These are phyloP conservation scores for Sabuloglossum arenarium DNA, from an alignment of 495 filamentous ascomycete species.

Conservation along the genomic window DNA sequence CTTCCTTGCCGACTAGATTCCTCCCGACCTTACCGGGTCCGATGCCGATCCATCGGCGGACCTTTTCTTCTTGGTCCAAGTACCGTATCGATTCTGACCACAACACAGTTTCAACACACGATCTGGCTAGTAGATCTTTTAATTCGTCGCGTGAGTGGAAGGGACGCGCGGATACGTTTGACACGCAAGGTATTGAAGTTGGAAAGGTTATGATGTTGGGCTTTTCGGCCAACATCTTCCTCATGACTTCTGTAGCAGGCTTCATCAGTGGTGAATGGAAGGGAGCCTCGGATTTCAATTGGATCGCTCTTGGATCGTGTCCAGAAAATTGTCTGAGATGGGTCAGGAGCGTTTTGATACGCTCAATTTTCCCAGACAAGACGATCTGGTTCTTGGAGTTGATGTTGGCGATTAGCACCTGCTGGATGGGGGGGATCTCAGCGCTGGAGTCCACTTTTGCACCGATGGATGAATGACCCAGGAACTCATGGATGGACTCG, in stretches of 20 bases:
- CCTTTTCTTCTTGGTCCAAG: constrained; percentile 65
- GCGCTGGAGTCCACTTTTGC: constrained; percentile 43
- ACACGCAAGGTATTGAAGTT: constrained; percentile 52
- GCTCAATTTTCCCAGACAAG: constrained; percentile 65
- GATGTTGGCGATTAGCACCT: constrained; percentile 84
- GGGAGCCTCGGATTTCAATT: constrained; percentile 71
- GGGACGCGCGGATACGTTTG: constrained; percentile 65
- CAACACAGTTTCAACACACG: constrained; percentile 69
- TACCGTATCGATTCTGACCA: constrained; percentile 92
- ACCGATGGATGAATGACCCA: constrained; percentile 42
- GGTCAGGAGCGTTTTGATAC: constrained; percentile 66
- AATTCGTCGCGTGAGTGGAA: constrained; percentile 22
- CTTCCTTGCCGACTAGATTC: constrained; percentile 89
- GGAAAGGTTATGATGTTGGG: constrained; percentile 45
- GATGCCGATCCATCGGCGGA: constrained; percentile 78
- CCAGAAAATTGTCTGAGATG: constrained; percentile 84
- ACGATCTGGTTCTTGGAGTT: constrained; percentile 96
- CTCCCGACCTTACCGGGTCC: constrained; percentile 88
- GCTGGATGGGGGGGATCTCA: constrained; percentile 50
- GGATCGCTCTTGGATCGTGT: constrained; percentile 76
- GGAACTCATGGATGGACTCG: constrained; percentile 56
- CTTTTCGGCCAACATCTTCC: constrained; percentile 29
- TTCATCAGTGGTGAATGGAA: constrained; percentile 91
- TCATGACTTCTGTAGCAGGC: constrained; percentile 57
- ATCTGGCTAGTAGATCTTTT: constrained; percentile 31